phyloP scores from a whole-genome alignment of 2,329 filamentous ascomycete genomes.

The Fusarium veterinarium region DNA sequence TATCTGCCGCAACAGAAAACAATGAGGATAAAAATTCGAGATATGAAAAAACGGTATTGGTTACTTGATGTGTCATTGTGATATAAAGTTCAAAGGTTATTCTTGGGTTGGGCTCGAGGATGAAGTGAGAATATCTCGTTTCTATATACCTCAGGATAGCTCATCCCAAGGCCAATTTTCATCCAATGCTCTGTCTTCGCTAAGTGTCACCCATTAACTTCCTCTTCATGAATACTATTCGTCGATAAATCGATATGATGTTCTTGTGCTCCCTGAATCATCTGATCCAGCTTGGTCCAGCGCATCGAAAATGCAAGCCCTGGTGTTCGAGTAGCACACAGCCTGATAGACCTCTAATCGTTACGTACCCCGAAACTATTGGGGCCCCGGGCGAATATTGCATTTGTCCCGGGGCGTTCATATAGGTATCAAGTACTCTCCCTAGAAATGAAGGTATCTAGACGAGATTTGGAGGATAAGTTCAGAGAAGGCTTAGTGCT shows the following conservation, averaged over 20 bases:
- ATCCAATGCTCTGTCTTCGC: background rate
- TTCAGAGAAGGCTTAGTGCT: background rate
- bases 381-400: background rate
- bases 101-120: background rate
- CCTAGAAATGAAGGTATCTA: background rate
- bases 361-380: background rate
- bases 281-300: background rate
- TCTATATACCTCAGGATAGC: background rate
- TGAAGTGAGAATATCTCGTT: background rate
- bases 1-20: slow-evolving; percentile 3
- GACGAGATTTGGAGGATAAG: background rate
- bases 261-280: background rate
- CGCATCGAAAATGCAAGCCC: background rate
- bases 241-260: background rate
- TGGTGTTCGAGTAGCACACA: background rate
- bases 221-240: background rate
- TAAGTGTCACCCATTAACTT: background rate
- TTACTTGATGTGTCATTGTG: background rate
- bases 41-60: background rate
- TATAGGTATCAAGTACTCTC: background rate
- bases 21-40: background rate
- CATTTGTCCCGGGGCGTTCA: background rate
- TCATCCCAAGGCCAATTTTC: background rate
- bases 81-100: background rate
- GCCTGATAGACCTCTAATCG: background rate